Evolutionary conservation across 2,329 filamentous ascomycete species (phyloP).

Genomic region (Neonectria hederae): DNA sequence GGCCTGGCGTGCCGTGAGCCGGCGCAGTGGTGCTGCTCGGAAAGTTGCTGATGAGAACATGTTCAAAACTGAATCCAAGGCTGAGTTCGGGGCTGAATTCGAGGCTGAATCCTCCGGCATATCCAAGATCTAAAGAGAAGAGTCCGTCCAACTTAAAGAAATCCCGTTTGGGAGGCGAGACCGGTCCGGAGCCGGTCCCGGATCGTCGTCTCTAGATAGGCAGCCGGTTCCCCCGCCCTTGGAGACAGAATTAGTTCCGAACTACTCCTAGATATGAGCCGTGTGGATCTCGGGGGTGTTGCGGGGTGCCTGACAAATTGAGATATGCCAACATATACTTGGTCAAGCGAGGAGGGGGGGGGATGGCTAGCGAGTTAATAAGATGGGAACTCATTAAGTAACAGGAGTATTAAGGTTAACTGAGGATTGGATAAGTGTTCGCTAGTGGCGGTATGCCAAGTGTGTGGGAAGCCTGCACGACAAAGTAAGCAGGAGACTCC

Average conservation of each 20-base stretch:
- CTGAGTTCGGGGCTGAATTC: background rate
- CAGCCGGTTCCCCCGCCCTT: slow-evolving; percentile 25
- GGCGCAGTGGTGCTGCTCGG: slow-evolving; percentile 24
- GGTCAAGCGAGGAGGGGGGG: background rate
- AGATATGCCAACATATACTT: slow-evolving; percentile 14
- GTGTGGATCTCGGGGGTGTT: slow-evolving; percentile 20
- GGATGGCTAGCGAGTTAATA: slow-evolving; percentile 1
- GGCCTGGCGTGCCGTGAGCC: slow-evolving; percentile 18
- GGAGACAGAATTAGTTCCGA: slow-evolving; percentile 16
- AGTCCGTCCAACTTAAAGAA: background rate
- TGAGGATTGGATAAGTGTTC: background rate
- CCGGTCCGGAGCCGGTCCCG: slow-evolving; percentile 16
- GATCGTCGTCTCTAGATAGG: slow-evolving; percentile 17
- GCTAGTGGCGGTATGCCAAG: background rate
- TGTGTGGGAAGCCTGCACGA: background rate
- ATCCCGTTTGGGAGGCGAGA: background rate
- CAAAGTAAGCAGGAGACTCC: background rate
- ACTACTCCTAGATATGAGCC: slow-evolving; percentile 4
- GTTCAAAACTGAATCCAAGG: background rate
- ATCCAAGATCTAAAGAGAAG: background rate
- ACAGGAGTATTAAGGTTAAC: background rate
- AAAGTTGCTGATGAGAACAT: slow-evolving; percentile 30
- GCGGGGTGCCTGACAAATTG: slow-evolving; percentile 32
- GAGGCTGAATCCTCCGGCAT: background rate
- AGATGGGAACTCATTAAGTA: slow-evolving; percentile 6